A percentile compares a stretch with the other conserved stretches of the same genome.
Conservation (phyloP, 2,329 filamentous ascomycete genomes). For the Teratosphaeriaceae sp. region DNA sequence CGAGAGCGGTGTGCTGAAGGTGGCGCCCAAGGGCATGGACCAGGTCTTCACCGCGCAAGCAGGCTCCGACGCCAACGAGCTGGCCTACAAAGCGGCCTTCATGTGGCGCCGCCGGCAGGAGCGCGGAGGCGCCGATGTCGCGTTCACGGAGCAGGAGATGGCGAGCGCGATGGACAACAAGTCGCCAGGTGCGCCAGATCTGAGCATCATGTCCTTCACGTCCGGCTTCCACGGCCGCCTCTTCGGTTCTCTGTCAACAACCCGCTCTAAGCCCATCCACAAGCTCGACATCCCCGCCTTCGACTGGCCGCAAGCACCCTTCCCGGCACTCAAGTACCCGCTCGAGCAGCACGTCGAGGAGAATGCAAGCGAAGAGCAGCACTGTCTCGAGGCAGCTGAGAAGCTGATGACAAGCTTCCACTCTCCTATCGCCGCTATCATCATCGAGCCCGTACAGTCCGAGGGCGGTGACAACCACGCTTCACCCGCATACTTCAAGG, state of each 20-base stretch:
- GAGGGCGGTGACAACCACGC: constrained; percentile 95
- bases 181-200: constrained; percentile 66
- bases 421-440: constrained; percentile 70
- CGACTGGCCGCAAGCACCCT: constrained; percentile 87
- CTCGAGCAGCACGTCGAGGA: constrained; percentile 72
- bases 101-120: constrained; percentile 81
- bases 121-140: constrained; percentile 68
- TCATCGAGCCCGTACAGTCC: constrained; percentile 88
- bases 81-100: constrained; percentile 91
- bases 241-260: constrained; percentile 81
- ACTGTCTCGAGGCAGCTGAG: constrained; percentile 77
- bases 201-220: constrained; percentile 86
- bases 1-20: constrained; percentile 71
- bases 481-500: constrained; percentile 77
- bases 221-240: constrained; percentile 85
- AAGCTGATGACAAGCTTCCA: constrained; percentile 72
- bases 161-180: constrained; percentile 72
- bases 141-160: constrained; percentile 75
- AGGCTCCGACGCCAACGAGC: constrained; percentile 89
- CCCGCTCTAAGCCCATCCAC: constrained; percentile 87
- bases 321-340: constrained; percentile 80
- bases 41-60: constrained; percentile 89
- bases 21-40: constrained; percentile 74
- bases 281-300: constrained; percentile 93
- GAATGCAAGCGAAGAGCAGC: constrained; percentile 75